Evolutionary conservation across 169 alveolate species (phyloP).

Genomic region (Babesia bigemina): DNA sequence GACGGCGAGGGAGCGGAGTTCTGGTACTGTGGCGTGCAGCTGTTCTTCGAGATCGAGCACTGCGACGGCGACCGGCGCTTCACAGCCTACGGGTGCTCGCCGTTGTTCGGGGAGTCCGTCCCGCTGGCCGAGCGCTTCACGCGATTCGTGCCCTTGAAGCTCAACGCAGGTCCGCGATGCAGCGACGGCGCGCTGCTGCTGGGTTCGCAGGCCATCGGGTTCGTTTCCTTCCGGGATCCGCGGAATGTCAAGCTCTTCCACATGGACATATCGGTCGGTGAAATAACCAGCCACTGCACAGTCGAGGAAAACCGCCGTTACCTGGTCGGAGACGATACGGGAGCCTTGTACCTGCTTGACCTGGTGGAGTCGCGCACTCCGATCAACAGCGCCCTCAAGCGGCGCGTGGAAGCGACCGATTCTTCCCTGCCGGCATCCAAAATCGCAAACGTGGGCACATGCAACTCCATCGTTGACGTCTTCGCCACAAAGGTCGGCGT

Average conservation of each 20-base stretch:
- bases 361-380: constrained; percentile 35
- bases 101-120: constrained; percentile 60
- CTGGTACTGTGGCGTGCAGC: constrained; percentile 59
- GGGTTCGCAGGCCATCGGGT: constrained; percentile 58
- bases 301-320: constrained; percentile 33
- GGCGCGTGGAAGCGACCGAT: constrained; percentile 15
- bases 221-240: constrained; percentile 50
- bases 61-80: constrained; percentile 29
- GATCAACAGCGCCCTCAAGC: constrained; percentile 22
- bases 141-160: constrained; percentile 50
- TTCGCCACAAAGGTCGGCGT: constrained; percentile 22
- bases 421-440: background rate
- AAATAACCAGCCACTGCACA: constrained; percentile 33
- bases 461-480: constrained; percentile 35
- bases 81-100: constrained; percentile 49
- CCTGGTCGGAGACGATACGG: constrained; percentile 59
- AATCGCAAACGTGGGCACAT: background rate
- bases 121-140: constrained; percentile 17
- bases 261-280: constrained; percentile 41
- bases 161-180: constrained; percentile 11
- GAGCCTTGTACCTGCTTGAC: constrained; percentile 51
- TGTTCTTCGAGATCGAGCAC: constrained; percentile 59
- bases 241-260: constrained; percentile 28
- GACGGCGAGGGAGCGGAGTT: constrained; percentile 13
- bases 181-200: constrained; percentile 50